Evolutionary conservation across 176 grass and related monocot genomes (phyloP), one percentile per base, ranked within the genome.

Genomic region (Avena atlantica): DNA sequence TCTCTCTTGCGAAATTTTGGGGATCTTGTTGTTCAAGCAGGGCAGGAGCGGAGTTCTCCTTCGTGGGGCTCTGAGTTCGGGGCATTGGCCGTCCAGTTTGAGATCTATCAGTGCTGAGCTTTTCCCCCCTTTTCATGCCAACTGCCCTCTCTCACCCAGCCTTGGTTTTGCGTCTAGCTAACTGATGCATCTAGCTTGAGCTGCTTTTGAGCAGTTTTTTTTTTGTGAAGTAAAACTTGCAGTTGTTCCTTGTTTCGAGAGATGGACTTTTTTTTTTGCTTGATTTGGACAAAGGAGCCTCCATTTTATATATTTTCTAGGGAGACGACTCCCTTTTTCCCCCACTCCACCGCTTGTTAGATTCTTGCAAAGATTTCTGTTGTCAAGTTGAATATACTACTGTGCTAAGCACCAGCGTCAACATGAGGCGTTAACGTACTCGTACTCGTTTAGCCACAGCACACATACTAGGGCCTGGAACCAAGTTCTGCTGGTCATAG

Each of bases 401-500:
- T 19, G 31, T 6, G 47, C 47, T 48, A 48, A 51, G 62, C 67
- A 14, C n/a, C 6, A 3, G 20, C 17, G 45, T 31, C 48, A 70
- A 78, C 51, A 48, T 37, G 23, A 67, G 42, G 52, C 81, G 9
- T 27, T 44, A 81, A 58, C 29, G 37, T 55, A 55, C 24, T 65
- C 29, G 36, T 55, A 53, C 25, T 65, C 8, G 45, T 84, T 88
- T 44, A 73, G 36, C 25, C 65, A 44, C 74, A 78, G 9, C 19
- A n/a, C 21, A 13, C 31, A 74, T 70, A 64, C 49, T 79, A 62
- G 53, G 64, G 15, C 14, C 21, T 47, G 12, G 13, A 50, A 31
- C 57, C n/a, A 64, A 52, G 17, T 70, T 71, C 84, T 89, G 73
- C 63, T 83, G 51, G 78, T 64, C 63, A 60, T 52, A 52, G 15